These are phyloP conservation scores for Gastrolobium bilobum DNA, from an alignment of 306 rosid genomes.

Conservation along the genomic window DNA sequence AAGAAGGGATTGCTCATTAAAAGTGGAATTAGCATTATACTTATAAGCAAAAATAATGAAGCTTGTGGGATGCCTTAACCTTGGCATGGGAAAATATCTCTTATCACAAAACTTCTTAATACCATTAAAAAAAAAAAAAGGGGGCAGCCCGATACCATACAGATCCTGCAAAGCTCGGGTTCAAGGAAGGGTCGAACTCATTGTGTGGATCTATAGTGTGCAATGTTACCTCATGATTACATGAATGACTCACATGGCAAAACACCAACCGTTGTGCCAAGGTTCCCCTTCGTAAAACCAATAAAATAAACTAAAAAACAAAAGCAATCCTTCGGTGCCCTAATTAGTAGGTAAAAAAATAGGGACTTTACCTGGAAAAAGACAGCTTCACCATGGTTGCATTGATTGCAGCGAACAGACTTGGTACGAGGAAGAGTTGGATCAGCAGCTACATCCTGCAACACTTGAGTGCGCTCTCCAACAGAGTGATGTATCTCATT, in stretches of 20 bases:
- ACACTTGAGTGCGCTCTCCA: slow-evolving; percentile 91
- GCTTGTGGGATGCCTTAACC: neutral
- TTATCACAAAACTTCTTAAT: slow-evolving; percentile 6
- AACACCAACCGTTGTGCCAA: no score
- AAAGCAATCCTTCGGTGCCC: neutral
- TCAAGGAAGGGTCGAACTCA: no score
- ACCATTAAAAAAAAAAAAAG: neutral
- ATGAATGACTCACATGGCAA: no score
- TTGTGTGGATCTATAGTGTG: no score
- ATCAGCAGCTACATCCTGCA: slow-evolving; percentile 96
- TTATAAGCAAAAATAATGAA: neutral
- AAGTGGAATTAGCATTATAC: neutral
- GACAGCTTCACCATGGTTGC: slow-evolving; percentile 99
- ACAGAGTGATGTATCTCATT: slow-evolving; percentile 92
- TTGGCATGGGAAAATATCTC: neutral
- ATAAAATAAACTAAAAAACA: neutral
- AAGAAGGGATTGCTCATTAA: neutral
- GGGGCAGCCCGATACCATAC: no score
- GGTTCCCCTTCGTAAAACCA: neutral
- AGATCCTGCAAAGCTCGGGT: no score
- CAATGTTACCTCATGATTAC: neutral
- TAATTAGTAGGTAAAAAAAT: neutral
- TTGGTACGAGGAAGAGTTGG: slow-evolving; percentile 99
- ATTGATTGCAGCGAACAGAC: slow-evolving; percentile 84
- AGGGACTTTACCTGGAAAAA: slow-evolving; percentile 81